Base-by-base conservation (phyloP, 2,329 filamentous ascomycete genomes). In the Cladosporium sp. region DNA sequence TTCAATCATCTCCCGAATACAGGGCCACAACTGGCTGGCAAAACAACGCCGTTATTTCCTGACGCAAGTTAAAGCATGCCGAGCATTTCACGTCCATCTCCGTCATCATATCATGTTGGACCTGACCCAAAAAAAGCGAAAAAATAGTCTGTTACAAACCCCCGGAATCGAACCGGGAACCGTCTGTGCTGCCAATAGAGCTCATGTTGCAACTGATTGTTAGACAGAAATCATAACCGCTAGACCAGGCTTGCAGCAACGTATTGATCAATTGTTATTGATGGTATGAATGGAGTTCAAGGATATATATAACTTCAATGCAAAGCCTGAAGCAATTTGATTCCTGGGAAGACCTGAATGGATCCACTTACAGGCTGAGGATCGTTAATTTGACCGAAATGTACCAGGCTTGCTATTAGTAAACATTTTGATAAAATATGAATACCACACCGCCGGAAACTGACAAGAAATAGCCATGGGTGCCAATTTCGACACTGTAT, bases 111-210 rank as follows among this genome's bases (percentile, higher is more conserved):
- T 30, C 14, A 53, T 53, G 18, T 14, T 18, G 3, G 11, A 10
- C 30, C 3, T 2, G 18, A 10, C 16, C n/a, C 26, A 10, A 53
- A 21, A 53, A 53, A 11, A 16, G 3, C 25, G 30, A 53, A 53
- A 28, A n/a, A 21, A 21, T 6, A 13, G 30, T 32, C 49, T 53
- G 49, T 53, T 53, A 53, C 49, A 53, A 53, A 53, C 49, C 49
- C 49, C 49, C 49, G 49, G 49, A 53, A 53, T 53, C 49, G 49
- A 53, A 53, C 49, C 49, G 49, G 49, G 49, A 53, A 53, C 49
- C 49, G 5, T 53, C 49, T 53, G 49, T 53, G 49, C 49, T n/a
- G 16, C 49, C 49, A 53, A 53, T 30, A 26, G 49, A n/a, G 49
- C 49, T 30, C 26, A 53, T 53, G 1, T 53, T 53, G 49, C 25